Evolutionary conservation across 2,329 filamentous ascomycete genomes (phyloP).

Genomic region (Colletotrichum neosansevieriae): DNA sequence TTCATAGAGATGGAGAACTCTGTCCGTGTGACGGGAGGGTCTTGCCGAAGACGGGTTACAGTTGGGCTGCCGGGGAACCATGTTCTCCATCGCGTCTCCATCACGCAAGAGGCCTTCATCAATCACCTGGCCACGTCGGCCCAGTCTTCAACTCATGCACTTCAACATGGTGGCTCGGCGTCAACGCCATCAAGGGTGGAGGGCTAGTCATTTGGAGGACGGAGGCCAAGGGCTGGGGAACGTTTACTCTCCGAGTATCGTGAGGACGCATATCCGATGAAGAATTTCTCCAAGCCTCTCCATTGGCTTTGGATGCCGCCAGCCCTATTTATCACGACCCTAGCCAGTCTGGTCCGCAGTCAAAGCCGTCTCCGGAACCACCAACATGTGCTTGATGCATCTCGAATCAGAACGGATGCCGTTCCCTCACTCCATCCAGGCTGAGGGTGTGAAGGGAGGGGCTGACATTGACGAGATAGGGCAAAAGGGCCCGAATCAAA

Average conservation of each 20-base stretch:
- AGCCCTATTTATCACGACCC: constrained; percentile 19
- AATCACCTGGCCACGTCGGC: constrained; percentile 29
- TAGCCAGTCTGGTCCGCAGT: background rate
- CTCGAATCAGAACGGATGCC: constrained; percentile 11
- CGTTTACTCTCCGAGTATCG: constrained; percentile 3
- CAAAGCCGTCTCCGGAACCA: background rate
- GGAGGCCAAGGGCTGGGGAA: constrained; percentile 11
- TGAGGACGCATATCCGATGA: background rate
- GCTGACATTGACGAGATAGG: constrained; percentile 1
- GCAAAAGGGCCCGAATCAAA: constrained; percentile 15
- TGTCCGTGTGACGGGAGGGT: constrained; percentile 16
- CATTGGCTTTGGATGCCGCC: background rate
- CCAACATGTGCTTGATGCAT: constrained; percentile 31
- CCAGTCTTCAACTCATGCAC: constrained; percentile 27
- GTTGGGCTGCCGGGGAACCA: background rate
- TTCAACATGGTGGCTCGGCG: background rate
- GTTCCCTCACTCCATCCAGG: constrained; percentile 7
- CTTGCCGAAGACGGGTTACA: constrained; percentile 14
- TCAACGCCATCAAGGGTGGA: no score
- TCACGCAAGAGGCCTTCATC: constrained; percentile 15
- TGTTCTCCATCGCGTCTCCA: constrained; percentile 9
- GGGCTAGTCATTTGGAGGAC: background rate
- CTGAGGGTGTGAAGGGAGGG: constrained; percentile 13
- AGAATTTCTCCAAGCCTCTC: constrained; percentile 14
- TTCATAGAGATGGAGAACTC: background rate